phyloP scores from a whole-genome alignment of 2,329 filamentous ascomycete genomes.

The Chrysosporium queenslandicum region DNA sequence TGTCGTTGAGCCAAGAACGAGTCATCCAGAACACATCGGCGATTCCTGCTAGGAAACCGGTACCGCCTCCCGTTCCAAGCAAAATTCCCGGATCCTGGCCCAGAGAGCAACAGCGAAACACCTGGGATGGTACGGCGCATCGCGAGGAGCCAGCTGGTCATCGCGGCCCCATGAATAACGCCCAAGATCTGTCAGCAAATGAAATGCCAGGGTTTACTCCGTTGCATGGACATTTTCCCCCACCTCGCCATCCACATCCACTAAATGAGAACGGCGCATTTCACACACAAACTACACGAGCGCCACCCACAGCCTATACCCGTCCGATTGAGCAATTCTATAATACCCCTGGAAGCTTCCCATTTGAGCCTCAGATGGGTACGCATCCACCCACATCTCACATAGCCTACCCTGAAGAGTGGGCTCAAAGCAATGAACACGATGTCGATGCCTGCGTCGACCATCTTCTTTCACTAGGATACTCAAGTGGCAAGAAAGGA shows the following conservation, averaged over 20 bases:
- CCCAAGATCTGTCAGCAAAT: too few relatives aligned
- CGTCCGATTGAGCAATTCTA: not conserved
- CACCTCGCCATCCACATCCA: not conserved
- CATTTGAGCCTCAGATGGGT: not conserved
- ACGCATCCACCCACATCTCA: too few relatives aligned
- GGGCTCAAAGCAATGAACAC: not conserved
- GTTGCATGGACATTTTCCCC: not conserved
- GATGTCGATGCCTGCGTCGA: slow-evolving; percentile 32
- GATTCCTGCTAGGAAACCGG: not conserved
- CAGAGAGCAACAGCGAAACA: slow-evolving; percentile 4
- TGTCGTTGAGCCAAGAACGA: not conserved
- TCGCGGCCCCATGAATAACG: not conserved
- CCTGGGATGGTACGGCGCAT: not conserved
- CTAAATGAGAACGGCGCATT: not conserved
- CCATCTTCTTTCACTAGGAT: slow-evolving; percentile 34
- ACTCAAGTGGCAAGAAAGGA: slow-evolving; percentile 28
- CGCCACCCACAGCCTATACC: not conserved
- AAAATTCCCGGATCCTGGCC: slow-evolving; percentile 14
- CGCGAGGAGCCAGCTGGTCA: not conserved
- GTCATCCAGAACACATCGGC: not conserved
- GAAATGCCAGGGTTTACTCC: not conserved
- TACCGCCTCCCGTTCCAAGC: slow-evolving; percentile 6
- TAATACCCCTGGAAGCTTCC: slow-evolving; percentile 7
- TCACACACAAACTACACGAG: not conserved
- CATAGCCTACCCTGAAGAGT: not conserved